phyloP scores from a whole-genome alignment of 2,329 filamentous ascomycete genomes.

The Fusarium nanum region DNA sequence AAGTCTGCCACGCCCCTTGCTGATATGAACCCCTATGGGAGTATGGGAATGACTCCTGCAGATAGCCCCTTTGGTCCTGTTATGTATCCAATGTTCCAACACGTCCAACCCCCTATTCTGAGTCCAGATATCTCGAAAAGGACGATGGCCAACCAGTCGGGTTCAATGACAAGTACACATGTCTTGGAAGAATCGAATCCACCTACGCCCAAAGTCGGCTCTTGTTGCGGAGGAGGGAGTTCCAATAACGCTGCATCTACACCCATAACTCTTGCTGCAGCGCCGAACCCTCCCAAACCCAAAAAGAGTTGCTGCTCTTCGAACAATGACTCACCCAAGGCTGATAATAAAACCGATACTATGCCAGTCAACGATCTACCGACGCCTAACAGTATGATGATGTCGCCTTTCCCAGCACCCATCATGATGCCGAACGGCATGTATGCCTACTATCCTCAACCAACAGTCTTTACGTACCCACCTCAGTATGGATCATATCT shows the following conservation, averaged over 20 bases:
- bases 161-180: constrained; percentile 37
- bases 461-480: constrained; percentile 64
- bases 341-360: constrained; percentile 32
- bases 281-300: constrained; percentile 28
- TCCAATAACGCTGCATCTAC: constrained; percentile 11
- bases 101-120: constrained; percentile 44
- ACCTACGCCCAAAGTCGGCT: constrained; percentile 45
- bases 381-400: constrained; percentile 48
- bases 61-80: constrained; percentile 44
- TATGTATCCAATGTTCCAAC: constrained; percentile 51
- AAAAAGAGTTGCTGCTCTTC: constrained; percentile 51
- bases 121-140: constrained; percentile 30
- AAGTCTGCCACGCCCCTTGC: constrained; percentile 42
- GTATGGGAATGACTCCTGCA: constrained; percentile 46
- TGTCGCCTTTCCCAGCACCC: constrained; percentile 52
- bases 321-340: constrained; percentile 35
- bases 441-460: constrained; percentile 56
- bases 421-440: constrained; percentile 55
- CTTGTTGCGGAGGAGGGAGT: constrained; percentile 52
- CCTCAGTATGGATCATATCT: constrained; percentile 66
- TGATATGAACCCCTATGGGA: constrained; percentile 45
- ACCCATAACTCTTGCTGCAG: constrained; percentile 29
- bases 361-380: constrained; percentile 38
- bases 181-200: constrained; percentile 21
- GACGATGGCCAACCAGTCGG: constrained; percentile 36